Base-by-base conservation (phyloP, 345 rosid genomes). In the Arabidopsis thaliana region DNA sequence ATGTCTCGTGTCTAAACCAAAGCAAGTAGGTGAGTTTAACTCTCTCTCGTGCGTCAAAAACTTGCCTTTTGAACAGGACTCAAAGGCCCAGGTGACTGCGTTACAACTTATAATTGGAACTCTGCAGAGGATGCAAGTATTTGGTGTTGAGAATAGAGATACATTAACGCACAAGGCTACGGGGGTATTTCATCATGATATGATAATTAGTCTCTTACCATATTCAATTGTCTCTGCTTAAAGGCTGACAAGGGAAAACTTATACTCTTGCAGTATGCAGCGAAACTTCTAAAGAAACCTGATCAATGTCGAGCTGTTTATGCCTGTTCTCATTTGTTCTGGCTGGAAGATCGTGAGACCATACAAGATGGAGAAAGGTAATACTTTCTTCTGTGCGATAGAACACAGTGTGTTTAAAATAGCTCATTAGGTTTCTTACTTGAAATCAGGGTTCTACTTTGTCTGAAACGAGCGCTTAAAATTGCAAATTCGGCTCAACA, bases 231-330 rank as follows among this genome's bases (percentile, higher is more conserved):
- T 41, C 45, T n/a, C 32, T 75, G 25, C 58, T 49, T 48, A 56
- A 69, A 48, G 12, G 48, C 75, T 86, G 67, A 82, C 44, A 52
- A 59, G 33, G 68, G 38, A 33, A 25, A 25, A 55, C 42, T 13
- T 57, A 33, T 11, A 9, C 20, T 53, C 81, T 77, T 78, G 83
- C 93, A 95, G 99, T 95, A 95, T 77, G 90, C 98, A 58, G 98
- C 98, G 14, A 95, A 90, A 83, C 98, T 95, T 60, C 85, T 90
- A 73, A 95, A 91, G 96, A 95, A 93, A 90, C 91, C 96, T 70
- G 99, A 95, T 81, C 99, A 93, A 71, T 92, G 99, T 72, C 88
- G 96, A 88, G 99, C 99, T 73, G 96, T 93, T 68, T 95, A 89
- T 69, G 93, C 88, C 10, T 95, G 98, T 72, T 87, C 98, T 32